phyloP scores from a whole-genome alignment of 805 yeast species.

The Candida ipomoeae region DNA sequence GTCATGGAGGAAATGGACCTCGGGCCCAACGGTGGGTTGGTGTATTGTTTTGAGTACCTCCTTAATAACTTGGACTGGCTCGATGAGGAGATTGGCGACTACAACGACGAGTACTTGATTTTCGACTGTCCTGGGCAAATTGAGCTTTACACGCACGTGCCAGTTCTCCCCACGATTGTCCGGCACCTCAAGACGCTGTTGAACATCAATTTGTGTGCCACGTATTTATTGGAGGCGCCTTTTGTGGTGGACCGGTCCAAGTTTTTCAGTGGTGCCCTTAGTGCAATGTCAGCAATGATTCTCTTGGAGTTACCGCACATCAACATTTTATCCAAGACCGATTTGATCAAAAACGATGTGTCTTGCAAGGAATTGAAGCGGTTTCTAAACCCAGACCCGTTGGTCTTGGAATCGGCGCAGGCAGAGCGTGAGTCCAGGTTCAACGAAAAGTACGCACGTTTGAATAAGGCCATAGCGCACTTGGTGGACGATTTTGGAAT shows the following conservation, averaged over 20 bases:
- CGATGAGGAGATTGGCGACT: slow-evolving; percentile 95
- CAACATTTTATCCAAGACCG: slow-evolving; percentile 82
- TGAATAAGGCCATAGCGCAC: slow-evolving; percentile 80
- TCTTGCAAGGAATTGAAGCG: slow-evolving; percentile 74
- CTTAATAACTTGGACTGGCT: slow-evolving; percentile 92
- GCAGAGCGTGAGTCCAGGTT: slow-evolving; percentile 9
- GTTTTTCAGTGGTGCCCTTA: slow-evolving; percentile 90
- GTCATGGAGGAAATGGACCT: slow-evolving; percentile 91
- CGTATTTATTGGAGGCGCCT: slow-evolving; percentile 90
- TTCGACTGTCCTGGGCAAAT: slow-evolving; percentile 98
- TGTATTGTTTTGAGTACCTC: slow-evolving; percentile 90
- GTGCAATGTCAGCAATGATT: slow-evolving; percentile 99
- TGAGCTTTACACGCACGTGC: slow-evolving; percentile 90
- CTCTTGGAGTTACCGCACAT: slow-evolving; percentile 92
- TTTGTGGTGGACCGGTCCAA: slow-evolving; percentile 87
- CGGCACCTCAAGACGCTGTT: slow-evolving; percentile 75
- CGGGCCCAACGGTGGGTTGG: slow-evolving; percentile 93
- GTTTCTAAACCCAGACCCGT: slow-evolving; percentile 88
- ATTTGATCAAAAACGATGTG: slow-evolving; percentile 74
- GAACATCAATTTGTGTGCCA: slow-evolving; percentile 86
- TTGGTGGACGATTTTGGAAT: slow-evolving; percentile 96
- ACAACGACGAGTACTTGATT: slow-evolving; percentile 86
- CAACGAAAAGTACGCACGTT: slow-evolving; percentile 59
- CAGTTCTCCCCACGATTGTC: slow-evolving; percentile 85
- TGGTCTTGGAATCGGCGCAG: slow-evolving; percentile 44